These are phyloP conservation scores for Echeveria elegans DNA, from an alignment of 164 flowering plant genomes.

Conservation along the genomic window DNA sequence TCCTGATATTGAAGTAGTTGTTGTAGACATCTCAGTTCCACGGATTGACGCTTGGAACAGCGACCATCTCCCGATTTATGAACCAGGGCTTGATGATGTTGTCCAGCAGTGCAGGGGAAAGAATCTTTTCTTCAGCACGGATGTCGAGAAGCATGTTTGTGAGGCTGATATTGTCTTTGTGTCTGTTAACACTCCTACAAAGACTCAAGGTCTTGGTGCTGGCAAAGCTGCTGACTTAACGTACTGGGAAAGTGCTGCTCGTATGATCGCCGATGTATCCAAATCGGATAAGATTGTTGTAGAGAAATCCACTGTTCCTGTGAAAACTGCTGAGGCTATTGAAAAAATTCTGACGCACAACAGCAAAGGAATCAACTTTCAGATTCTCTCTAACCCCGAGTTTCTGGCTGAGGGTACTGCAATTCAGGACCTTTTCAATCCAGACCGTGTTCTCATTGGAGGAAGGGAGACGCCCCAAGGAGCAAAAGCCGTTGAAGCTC, in stretches of 20 bases:
- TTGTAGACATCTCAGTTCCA: conserved; percentile 50
- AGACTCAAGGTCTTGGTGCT: conserved; percentile 61
- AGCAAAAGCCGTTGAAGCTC: conserved; percentile 32
- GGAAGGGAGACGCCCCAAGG: conserved; percentile 61
- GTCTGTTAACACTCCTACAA: conserved; percentile 68
- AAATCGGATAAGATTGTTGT: conserved; percentile 58
- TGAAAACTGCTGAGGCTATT: conserved; percentile 63
- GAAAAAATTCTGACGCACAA: conserved; percentile 52
- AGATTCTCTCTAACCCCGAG: conserved; percentile 60
- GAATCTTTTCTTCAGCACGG: conserved; percentile 60
- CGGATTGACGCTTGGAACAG: conserved; percentile 62
- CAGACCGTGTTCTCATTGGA: conserved; percentile 62
- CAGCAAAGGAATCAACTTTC: conserved; percentile 50
- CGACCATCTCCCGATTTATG: conserved; percentile 46
- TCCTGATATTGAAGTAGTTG: conserved; percentile 43
- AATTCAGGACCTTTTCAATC: conserved; percentile 41
- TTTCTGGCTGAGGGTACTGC: conserved; percentile 71
- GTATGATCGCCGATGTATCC: conserved; percentile 66
- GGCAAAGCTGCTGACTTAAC: conserved; percentile 61
- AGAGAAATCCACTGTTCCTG: conserved; percentile 62
- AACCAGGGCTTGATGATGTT: conserved; percentile 49
- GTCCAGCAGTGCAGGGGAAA: conserved; percentile 56
- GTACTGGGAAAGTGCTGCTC: conserved; percentile 68
- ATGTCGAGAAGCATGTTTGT: conserved; percentile 45
- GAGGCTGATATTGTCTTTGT: conserved; percentile 60